Evolutionary conservation across 805 yeast species (phyloP).

Genomic region (Yamadazyma olivae): DNA sequence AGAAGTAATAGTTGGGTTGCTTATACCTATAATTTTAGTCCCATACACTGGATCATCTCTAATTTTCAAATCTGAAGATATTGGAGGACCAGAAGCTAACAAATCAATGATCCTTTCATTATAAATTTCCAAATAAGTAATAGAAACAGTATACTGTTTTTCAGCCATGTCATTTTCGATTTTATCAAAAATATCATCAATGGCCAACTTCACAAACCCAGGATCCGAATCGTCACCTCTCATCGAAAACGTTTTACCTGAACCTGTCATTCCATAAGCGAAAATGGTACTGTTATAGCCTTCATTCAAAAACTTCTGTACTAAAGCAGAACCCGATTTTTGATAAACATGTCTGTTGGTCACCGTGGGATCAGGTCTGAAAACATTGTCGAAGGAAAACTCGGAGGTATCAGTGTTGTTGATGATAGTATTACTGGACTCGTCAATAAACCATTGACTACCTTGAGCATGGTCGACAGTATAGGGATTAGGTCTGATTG

Average conservation of each 20-base stretch:
- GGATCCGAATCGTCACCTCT: conserved; percentile 61
- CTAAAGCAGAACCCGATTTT: conserved; percentile 48
- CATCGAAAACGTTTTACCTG: conserved; percentile 89
- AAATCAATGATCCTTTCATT: conserved; percentile 85
- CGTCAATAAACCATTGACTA: conserved; percentile 46
- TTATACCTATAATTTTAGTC: conserved; percentile 70
- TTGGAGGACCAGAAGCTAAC: conserved; percentile 34
- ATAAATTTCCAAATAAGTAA: conserved; percentile 82
- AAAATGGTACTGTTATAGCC: conserved; percentile 88
- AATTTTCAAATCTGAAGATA: conserved; percentile 58
- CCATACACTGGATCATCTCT: conserved; percentile 76
- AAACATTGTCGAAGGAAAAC: conserved; percentile 78
- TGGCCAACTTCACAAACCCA: conserved; percentile 72
- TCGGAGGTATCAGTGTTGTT: conserved; percentile 54
- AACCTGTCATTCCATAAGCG: conserved; percentile 94
- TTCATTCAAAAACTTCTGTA: conserved; percentile 51
- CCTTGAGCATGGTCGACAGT: conserved; percentile 29
- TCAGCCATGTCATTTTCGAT: conserved; percentile 24
- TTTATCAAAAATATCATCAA: conserved; percentile 54
- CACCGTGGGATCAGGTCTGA: conserved; percentile 43
- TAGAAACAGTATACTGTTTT: conserved; percentile 45
- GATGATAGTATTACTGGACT: conserved; percentile 35
- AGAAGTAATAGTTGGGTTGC: conserved; percentile 53
- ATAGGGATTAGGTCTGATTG: conserved; percentile 74
- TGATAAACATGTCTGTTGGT: conserved; percentile 62